Base-by-base conservation (phyloP, 805 yeast genomes). In the Cyberlindnera samutprakarnensis region DNA sequence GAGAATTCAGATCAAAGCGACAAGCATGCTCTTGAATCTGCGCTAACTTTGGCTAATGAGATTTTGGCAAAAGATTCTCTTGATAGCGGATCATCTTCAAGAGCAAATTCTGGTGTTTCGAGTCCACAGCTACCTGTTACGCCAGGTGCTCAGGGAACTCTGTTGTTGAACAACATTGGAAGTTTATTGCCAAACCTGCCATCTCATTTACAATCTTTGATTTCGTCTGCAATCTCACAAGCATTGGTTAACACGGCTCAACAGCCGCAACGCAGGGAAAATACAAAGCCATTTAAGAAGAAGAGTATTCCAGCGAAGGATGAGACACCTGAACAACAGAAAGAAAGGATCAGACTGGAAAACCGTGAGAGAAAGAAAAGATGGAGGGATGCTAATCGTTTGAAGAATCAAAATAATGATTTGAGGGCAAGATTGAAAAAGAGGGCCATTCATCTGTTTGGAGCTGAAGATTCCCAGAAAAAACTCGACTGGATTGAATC, bases 351-450 rank as follows among this genome's bases (percentile, higher is more conserved):
- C 9, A 59, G 87, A 30, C 45, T 68, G 17, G 88, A 76, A 29
- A 85, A 85, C 47, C 62, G 94, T 29, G 83, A 76, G 33, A 62
- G 95, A 14, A 85, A 85, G 59, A 78, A 81, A 58, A 70, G 72
- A 43, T 85, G 95, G 95, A 66, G 95, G 47, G 88, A 76, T 42
- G 77, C 73, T 18, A 86, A 90, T 50, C 70, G 72, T 7, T 79
- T 79, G 38, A 67, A 92, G 42, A 88, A 88, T 55, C 79, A 84
- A 59, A 95, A 87, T 53, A 80, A 85, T 47, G 97, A 90, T 51
- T 62, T 90, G 33, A 67, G 94, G 32, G 74, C 83, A 0, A 64
- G 97, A 34, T 78, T 90, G 14, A 68, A 72, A 41, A 79, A 78
- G 42, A 64, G 92, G 25, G 96, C 96, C 0, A 63, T 60, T 23